Evolutionary conservation across 164 flowering plant species (phyloP), one percentile per base, ranked within the genome.

Genomic region (Sedum album): DNA sequence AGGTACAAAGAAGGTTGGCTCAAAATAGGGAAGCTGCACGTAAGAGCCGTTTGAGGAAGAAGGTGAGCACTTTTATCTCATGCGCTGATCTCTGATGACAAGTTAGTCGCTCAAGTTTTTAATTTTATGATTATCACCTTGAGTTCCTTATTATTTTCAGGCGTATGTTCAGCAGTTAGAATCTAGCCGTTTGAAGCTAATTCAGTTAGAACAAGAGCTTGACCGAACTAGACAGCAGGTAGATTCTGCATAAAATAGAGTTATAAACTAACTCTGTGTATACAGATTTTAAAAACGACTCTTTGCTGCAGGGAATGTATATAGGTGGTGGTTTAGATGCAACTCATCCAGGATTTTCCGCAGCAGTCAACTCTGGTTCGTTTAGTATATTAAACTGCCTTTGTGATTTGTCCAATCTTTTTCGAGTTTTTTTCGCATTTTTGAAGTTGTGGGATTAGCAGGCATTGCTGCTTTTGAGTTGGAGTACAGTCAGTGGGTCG

Each of bases 21-120:
- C 98, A 94, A 78, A 94, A 94, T 73, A 96, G 98, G 35, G 97
- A 91, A 82, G 98, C 98, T 77, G 98, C 98, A 60, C 91, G 97
- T 26, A 94, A 94, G 79, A 91, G 98, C 71, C 97, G 98, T 17
- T 64, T 89, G 67, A 78, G 98, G 66, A 94, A 94, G 77, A 94
- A 94, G 91, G 98, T 91, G 71, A 1, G n/a, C 48, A 13, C 15
- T 53, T 41, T 41, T 31, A 14, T n/a, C 31, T 31, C 39, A 26
- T 33, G n/a, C 36, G 21, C 53, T n/a, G 11, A 26, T 51, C 7
- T 3, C 1, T 41, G 0, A 11, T n/a, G 15, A 49, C 23, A 62
- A 0, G 1, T 28, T 28, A 20, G 42, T 21, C 20, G 23, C 23
- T 20, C 9, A 30, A 30, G 31, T 14, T 33, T 41, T 31, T 38